These are phyloP conservation scores for Blumeria hordei DNA, from an alignment of 2,329 filamentous ascomycete species.

Conservation along the genomic window DNA sequence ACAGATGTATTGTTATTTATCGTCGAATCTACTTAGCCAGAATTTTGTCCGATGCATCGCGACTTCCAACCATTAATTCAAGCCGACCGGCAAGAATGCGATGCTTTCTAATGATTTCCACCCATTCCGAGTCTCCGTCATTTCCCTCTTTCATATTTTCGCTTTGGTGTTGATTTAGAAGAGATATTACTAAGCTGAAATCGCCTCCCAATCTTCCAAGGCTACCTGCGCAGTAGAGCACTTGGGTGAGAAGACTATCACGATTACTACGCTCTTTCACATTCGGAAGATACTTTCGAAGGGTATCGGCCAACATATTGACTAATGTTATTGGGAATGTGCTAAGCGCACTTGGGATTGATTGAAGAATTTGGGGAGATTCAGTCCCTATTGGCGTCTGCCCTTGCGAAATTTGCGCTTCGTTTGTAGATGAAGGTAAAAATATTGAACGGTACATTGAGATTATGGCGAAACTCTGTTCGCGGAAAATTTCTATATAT, in stretches of 20 bases:
- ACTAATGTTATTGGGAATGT: constrained; percentile 72
- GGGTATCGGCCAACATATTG: constrained; percentile 52
- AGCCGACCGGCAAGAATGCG: constrained; percentile 58
- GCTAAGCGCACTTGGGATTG: constrained; percentile 50
- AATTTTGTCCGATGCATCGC: constrained; percentile 3
- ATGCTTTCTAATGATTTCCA: constrained; percentile 72
- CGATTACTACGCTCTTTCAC: constrained; percentile 56
- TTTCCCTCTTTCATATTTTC: constrained; percentile 18
- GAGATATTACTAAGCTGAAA: constrained; percentile 70
- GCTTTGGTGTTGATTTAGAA: constrained; percentile 16
- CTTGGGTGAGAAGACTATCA: constrained; percentile 76
- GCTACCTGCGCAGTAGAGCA: constrained; percentile 80
- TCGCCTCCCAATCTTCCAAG: constrained; percentile 75
- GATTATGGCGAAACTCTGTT: constrained; percentile 89
- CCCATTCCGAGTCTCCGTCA: constrained; percentile 42
- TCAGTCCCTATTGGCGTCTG: background rate
- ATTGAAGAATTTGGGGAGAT: constrained; percentile 15
- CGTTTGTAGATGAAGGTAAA: constrained; percentile 20
- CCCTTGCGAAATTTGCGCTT: background rate
- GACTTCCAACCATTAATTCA: constrained; percentile 36
- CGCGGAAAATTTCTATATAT: constrained; percentile 91
- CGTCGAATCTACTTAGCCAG: too few relatives aligned
- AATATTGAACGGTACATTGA: constrained; percentile 89
- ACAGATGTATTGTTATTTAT: too few relatives aligned
- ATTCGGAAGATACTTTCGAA: constrained; percentile 55